Base-by-base conservation (phyloP, 2,329 filamentous ascomycete species). In the Huntiella moniliformis region DNA sequence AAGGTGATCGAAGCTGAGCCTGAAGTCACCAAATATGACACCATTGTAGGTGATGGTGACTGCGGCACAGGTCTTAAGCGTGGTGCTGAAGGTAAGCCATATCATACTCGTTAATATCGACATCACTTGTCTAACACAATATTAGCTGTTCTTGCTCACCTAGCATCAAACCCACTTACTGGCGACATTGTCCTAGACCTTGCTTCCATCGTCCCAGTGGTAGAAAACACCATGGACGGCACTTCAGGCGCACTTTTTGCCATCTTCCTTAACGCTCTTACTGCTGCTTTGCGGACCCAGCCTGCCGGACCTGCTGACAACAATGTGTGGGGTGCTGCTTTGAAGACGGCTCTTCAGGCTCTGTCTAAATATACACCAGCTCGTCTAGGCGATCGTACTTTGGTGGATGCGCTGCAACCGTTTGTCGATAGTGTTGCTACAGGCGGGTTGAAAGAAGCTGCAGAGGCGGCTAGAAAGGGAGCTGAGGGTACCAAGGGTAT, bases 401-500 rank as follows among this genome's bases (percentile, higher is more conserved):
- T 96, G 33, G 73, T 96, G 32, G 91, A 98, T 61, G 86, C 88
- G 1, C 67, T 98, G 42, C 74, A 82, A 51, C 91, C 91, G 1
- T 98, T 96, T 58, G 78, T 92, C 44, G 73, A 84, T 38, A 73
- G 70, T 3, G 69, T 96, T 2, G 61, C 71, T 55, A 77, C 76
- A 0, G 74, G 73, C 11, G 73, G 82, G 57, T 59, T 91, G 15
- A 70, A 74, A 52, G 68, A 76, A 57, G 87, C 91, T 5, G 85
- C 84, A 0, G 67, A 75, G 54, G 85, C 83, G 2, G 79, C 86
- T 0, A 72, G 73, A 52, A 68, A 76, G 40, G 91, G 81, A 0
- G 81, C 87, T 3, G 79, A 88, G 52, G 74, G 74, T 28, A 96
- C 91, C 15, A 93, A 87, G 66, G 82, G 80, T 17, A 95, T 98